Conservation (phyloP, 75 land plant genomes). For the Isoetes taiwanensis region DNA sequence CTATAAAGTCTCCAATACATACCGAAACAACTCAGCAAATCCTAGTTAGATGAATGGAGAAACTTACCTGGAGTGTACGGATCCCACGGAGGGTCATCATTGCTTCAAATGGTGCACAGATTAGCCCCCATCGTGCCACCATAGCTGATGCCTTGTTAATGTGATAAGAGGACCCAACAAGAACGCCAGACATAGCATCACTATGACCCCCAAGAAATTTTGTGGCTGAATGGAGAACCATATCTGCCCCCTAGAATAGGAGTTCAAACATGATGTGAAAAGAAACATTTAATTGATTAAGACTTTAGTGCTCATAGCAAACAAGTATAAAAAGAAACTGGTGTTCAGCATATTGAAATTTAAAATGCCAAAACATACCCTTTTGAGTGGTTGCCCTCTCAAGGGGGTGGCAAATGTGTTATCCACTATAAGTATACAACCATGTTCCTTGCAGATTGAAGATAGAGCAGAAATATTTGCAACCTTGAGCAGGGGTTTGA, state of each 20-base stretch:
- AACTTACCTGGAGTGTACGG: constrained; percentile 20
- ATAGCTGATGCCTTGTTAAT: constrained; percentile 7
- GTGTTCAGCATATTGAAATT: too few relatives aligned
- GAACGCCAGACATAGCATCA: constrained; percentile 22
- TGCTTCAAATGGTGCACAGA: constrained; percentile 17
- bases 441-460: constrained; percentile 16
- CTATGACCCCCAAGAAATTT: constrained; percentile 23
- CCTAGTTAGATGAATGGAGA: too few relatives aligned
- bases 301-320: too few relatives aligned
- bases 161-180: constrained; percentile 13
- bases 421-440: constrained; percentile 21
- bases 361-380: too few relatives aligned
- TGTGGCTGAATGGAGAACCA: constrained; percentile 24
- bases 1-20: too few relatives aligned
- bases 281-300: too few relatives aligned
- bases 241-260: constrained; percentile 27
- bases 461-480: constrained; percentile 13
- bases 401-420: constrained; percentile 24
- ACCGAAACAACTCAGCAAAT: too few relatives aligned
- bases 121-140: constrained; percentile 21
- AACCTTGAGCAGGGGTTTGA: constrained; percentile 20
- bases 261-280: too few relatives aligned
- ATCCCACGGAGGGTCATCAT: constrained; percentile 19
- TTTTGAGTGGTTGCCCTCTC: constrained; percentile 14
- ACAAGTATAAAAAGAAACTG: too few relatives aligned